A percentile compares a stretch with the other conserved stretches of the same genome.
These are phyloP conservation scores for Quercus aquifolioides DNA, from an alignment of 306 rosid species.

Conservation along the genomic window DNA sequence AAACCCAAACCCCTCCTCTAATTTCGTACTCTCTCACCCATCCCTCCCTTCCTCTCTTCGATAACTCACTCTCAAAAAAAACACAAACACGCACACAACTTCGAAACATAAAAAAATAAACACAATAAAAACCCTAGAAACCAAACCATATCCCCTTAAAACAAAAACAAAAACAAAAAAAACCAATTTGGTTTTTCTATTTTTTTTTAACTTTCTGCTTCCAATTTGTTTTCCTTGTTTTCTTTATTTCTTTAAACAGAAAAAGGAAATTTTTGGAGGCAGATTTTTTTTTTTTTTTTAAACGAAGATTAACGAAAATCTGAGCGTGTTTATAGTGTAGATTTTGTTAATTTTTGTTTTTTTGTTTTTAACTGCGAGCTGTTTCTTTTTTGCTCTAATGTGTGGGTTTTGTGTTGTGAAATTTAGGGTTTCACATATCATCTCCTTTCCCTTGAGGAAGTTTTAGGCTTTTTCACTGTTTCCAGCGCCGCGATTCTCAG, in stretches of 20 bases:
- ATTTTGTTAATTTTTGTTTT: neutral
- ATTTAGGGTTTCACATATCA: slow-evolving; percentile 69
- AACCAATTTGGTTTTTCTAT: too few relatives aligned
- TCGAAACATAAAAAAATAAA: neutral
- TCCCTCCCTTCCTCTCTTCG: neutral
- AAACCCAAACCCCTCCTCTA: neutral
- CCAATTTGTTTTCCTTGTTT: neutral
- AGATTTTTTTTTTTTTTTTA: slow-evolving; percentile 4
- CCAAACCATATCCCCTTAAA: too few relatives aligned
- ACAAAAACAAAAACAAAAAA: too few relatives aligned
- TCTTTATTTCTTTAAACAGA: slow-evolving; percentile 9
- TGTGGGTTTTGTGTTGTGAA: slow-evolving; percentile 45
- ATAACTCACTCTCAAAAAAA: neutral
- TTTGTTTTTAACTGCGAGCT: slow-evolving; percentile 12
- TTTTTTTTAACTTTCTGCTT: neutral
- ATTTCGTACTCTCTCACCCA: too few relatives aligned
- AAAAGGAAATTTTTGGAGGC: slow-evolving; percentile 3
- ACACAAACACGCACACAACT: too few relatives aligned
- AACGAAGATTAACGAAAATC: neutral
- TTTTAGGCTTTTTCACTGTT: neutral
- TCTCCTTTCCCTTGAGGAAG: slow-evolving; percentile 12
- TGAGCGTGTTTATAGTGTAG: neutral
- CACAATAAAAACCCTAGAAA: neutral
- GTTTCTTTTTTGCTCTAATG: slow-evolving; percentile 32
- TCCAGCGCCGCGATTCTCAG: slow-evolving; percentile 8